Conservation (phyloP, 495 filamentous ascomycete genomes). For the Podospora comata region DNA sequence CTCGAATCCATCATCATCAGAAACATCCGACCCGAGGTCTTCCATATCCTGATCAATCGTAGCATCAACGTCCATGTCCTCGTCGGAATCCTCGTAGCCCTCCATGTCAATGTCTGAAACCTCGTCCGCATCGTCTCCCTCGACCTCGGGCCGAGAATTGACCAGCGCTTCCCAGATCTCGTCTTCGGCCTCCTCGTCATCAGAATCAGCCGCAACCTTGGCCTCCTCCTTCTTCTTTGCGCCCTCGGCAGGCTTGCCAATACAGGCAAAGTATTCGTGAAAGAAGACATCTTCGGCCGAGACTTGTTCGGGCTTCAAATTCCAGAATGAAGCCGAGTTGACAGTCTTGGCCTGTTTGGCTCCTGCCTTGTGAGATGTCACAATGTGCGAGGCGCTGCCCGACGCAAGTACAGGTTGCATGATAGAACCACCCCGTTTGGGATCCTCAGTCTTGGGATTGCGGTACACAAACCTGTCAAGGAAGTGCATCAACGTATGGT, state of each 20-base stretch:
- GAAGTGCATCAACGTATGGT: constrained; percentile 89
- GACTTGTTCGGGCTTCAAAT: constrained; percentile 79
- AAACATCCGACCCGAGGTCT: constrained; percentile 39
- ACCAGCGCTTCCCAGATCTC: constrained; percentile 96
- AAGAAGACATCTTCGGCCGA: constrained; percentile 94
- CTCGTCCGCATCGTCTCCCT: constrained; percentile 51
- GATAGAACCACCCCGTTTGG: constrained; percentile 72
- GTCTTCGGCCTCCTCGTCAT: constrained; percentile 57
- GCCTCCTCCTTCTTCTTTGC: constrained; percentile 57
- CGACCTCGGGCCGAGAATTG: constrained; percentile 52
- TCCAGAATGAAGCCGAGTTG: constrained; percentile 91
- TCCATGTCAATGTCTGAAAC: constrained; percentile 53
- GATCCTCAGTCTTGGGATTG: constrained; percentile 68
- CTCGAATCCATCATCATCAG: constrained; percentile 38
- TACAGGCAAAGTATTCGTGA: constrained; percentile 86
- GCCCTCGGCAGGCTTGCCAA: constrained; percentile 59
- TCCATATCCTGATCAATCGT: constrained; percentile 28
- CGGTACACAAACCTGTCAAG: constrained; percentile 96
- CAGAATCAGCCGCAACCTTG: constrained; percentile 41
- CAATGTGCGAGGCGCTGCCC: constrained; percentile 57
- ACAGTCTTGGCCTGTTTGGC: constrained; percentile 54
- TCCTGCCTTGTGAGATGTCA: constrained; percentile 56
- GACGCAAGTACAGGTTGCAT: constrained; percentile 87
- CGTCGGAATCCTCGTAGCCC: constrained; percentile 43
- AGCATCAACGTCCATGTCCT: constrained; percentile 43